Conservation (phyloP, 2,329 filamentous ascomycete genomes). For the Plectosphaerella plurivora region DNA sequence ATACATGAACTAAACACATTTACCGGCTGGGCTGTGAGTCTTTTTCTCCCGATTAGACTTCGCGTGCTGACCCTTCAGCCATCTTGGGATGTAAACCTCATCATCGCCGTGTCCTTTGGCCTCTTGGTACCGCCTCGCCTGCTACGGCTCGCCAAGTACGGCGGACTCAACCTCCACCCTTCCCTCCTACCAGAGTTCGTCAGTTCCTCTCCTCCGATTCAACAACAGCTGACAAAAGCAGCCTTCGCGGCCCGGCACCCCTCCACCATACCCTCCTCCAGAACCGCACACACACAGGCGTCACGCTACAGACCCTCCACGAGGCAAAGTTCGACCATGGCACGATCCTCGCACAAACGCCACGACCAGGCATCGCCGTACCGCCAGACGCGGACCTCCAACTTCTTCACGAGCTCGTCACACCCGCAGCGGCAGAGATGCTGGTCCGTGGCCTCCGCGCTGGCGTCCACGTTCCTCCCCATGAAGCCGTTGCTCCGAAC, state of each 20-base stretch:
- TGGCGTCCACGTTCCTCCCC: conserved; percentile 61
- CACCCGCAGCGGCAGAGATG: conserved; percentile 63
- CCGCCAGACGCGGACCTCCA: conserved; percentile 36
- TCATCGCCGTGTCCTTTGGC: conserved; percentile 93
- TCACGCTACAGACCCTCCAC: conserved; percentile 85
- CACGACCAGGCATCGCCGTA: conserved; percentile 50
- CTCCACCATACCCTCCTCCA: conserved; percentile 78
- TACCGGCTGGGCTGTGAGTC: conserved; percentile 68
- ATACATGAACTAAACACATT: conserved; percentile 80
- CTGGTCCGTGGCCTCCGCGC: conserved; percentile 61
- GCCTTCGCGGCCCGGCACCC: conserved; percentile 80
- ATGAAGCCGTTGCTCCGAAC: conserved; percentile 15
- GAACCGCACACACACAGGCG: conserved; percentile 57
- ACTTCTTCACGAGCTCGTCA: conserved; percentile 44
- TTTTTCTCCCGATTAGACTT: conserved; percentile 1
- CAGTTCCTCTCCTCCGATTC: not conserved
- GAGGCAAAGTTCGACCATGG: conserved; percentile 74
- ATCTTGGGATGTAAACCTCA: conserved; percentile 63
- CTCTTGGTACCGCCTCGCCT: conserved; percentile 79
- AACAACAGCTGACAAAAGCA: conserved; percentile 22
- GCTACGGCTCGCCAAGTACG: conserved; percentile 66
- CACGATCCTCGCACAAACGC: conserved; percentile 66
- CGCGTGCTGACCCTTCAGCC: conserved; percentile 23
- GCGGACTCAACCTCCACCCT: conserved; percentile 90
- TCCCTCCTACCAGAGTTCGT: conserved; percentile 79